These are phyloP conservation scores for Chrysoporthe deuterocubensis DNA, from an alignment of 2,329 filamentous ascomycete genomes.

Conservation along the genomic window DNA sequence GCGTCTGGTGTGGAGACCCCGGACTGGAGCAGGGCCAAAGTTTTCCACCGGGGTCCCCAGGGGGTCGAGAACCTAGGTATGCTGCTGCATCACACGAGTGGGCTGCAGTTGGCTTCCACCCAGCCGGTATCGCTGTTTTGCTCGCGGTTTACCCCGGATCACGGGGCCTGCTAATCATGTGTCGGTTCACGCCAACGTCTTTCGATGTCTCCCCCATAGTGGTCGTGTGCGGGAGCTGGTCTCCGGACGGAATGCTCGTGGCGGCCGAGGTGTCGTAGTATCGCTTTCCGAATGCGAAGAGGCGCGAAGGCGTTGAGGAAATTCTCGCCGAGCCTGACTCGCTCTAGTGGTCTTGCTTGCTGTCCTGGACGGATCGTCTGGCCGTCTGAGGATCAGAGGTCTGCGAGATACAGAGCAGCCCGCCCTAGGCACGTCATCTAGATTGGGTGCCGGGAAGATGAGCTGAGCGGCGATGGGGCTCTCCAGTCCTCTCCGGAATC, in stretches of 20 bases:
- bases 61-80: conserved; percentile 7
- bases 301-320: neutral
- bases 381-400: too few relatives aligned
- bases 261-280: neutral
- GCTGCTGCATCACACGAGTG: neutral
- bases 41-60: conserved; percentile 23
- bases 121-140: conserved; percentile 22
- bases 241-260: neutral
- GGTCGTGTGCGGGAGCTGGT: too few relatives aligned
- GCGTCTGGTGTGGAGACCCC: conserved; percentile 24
- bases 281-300: neutral
- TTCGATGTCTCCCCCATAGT: neutral
- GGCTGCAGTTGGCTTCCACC: neutral
- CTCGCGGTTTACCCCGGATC: conserved; percentile 28
- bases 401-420: too few relatives aligned
- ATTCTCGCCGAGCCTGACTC: neutral
- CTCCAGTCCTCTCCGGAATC: conserved; percentile 11
- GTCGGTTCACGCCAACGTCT: neutral
- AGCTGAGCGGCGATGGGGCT: neutral
- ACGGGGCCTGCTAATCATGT: neutral
- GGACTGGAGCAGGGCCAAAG: conserved; percentile 21
- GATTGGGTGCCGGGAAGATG: neutral
- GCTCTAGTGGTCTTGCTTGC: neutral
- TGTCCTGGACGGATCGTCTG: too few relatives aligned
- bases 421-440: too few relatives aligned